Conservation (phyloP, 805 yeast genomes). For the Cephaloascus fragrans region DNA sequence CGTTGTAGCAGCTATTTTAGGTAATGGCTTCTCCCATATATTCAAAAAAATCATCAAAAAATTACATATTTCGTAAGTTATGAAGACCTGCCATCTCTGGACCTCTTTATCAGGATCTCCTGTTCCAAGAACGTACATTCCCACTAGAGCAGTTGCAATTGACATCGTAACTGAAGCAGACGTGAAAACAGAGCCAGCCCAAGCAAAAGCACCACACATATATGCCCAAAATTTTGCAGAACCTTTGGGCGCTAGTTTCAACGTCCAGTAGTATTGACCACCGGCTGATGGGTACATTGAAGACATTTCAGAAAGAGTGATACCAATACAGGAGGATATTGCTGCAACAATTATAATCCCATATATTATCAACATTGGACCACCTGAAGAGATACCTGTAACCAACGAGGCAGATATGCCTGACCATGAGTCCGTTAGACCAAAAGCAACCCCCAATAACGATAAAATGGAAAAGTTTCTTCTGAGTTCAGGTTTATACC, state of each 20-base stretch:
- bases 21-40: conserved; percentile 25
- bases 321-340: conserved; percentile 25
- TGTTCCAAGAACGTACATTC: conserved; percentile 8
- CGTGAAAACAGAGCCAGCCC: conserved; percentile 34
- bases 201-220: conserved; percentile 27
- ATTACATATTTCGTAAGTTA: conserved; percentile 25
- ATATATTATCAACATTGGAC: conserved; percentile 28
- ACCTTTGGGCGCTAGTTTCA: conserved; percentile 26
- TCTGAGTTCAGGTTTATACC: background rate
- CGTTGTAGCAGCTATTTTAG: conserved; percentile 21
- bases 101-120: conserved; percentile 22
- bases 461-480: conserved; percentile 29
- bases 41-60: conserved; percentile 20
- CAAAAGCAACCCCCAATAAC: conserved; percentile 29
- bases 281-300: too few species aligned
- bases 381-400: conserved; percentile 31
- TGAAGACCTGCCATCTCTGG: conserved; percentile 25
- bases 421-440: conserved; percentile 32
- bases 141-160: conserved; percentile 24
- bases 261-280: conserved; percentile 33
- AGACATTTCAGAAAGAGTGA: conserved; percentile 27
- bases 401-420: conserved; percentile 29
- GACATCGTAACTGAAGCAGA: conserved; percentile 27
- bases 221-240: conserved; percentile 26
- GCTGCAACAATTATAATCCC: conserved; percentile 28